Base-by-base conservation (phyloP, 768 basidiomycete species). In the Boletus fagicola region DNA sequence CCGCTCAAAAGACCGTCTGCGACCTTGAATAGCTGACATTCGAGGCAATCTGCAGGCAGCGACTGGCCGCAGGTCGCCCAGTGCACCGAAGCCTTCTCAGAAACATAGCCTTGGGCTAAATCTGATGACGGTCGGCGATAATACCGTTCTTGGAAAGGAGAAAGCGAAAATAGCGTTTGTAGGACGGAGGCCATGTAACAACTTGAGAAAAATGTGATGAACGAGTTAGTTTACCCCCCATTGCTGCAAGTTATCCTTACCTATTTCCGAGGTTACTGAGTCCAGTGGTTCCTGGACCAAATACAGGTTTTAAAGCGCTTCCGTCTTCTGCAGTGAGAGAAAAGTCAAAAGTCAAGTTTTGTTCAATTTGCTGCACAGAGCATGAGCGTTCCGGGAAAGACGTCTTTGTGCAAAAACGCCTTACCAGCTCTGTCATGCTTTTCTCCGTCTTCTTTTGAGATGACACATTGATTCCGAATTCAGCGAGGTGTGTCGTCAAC, bases 121-220 rank as follows among this genome's bases (percentile, higher is more conserved):
- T 62, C 60, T 1, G 63, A 48, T 20, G 62, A 49, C 3, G 63
- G 56, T n/a, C 61, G 58, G 9, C 69, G 62, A 56, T 77, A 74
- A 76, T 97, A 98, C 10, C 90, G 85, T 2, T 76, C 67, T 61
- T 85, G 83, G 78, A 97, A 98, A 0, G 83, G 64, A 0, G 87
- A 80, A 3, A 98, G 81, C 2, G 93, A 78, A 76, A 97, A 96
- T 2, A 98, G 62, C 0, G 85, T 83, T 74, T 98, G 96, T 0
- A 98, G 73, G 12, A 93, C 87, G 0, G 94, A 97, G 1, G 95
- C 92, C 87, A 99, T 96, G 76, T 99, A 99, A 72, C 96, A 99
- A 69, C 94, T 94, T 13, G 59, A 18, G 13, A 15, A 45, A 35
- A 52, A 28, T 5, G 40, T 48, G n/a, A 53, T 60, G 9, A 62